These are phyloP conservation scores for Colletotrichum trifolii DNA, from an alignment of 2,329 filamentous ascomycete species.

Conservation along the genomic window DNA sequence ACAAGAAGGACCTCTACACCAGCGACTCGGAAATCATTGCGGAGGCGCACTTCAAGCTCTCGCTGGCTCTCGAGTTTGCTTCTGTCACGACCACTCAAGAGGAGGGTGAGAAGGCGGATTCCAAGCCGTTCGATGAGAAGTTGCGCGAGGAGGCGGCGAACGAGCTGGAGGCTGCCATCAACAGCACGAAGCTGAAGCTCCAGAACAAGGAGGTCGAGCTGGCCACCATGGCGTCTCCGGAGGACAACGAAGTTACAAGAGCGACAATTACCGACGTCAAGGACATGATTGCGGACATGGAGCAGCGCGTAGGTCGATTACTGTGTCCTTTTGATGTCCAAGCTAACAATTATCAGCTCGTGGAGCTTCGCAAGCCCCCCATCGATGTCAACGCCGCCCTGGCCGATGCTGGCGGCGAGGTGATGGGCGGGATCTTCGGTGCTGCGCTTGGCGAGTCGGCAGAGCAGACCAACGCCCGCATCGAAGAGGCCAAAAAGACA, in stretches of 20 bases:
- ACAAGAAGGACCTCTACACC: slow-evolving; percentile 83
- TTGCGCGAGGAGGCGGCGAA: slow-evolving; percentile 77
- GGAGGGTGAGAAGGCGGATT: slow-evolving; percentile 55
- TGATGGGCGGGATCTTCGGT: slow-evolving; percentile 70
- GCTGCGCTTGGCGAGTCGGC: slow-evolving; percentile 71
- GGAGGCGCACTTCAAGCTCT: slow-evolving; percentile 96
- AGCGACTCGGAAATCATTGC: slow-evolving; percentile 87
- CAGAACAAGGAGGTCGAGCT: slow-evolving; percentile 76
- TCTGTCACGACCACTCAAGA: slow-evolving; percentile 75
- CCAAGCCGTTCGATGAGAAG: slow-evolving; percentile 72
- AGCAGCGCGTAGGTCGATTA: slow-evolving; percentile 69
- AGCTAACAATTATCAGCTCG: slow-evolving; percentile 58
- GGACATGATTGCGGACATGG: slow-evolving; percentile 83
- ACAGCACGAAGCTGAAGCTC: slow-evolving; percentile 77
- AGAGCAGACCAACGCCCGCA: slow-evolving; percentile 68
- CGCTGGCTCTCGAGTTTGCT: slow-evolving; percentile 92
- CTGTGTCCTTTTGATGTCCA: not conserved
- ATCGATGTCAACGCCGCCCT: slow-evolving; percentile 68
- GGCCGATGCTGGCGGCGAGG: slow-evolving; percentile 60
- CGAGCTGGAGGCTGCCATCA: slow-evolving; percentile 80
- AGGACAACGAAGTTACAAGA: slow-evolving; percentile 73
- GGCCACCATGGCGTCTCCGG: slow-evolving; percentile 69
- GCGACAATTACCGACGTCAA: slow-evolving; percentile 77
- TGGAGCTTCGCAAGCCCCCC: slow-evolving; percentile 74
- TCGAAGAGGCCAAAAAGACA: slow-evolving; percentile 78